Evolutionary conservation across 768 basidiomycete species (phyloP), one percentile per base, ranked within the genome.

Genomic region (Pholiota molesta): DNA sequence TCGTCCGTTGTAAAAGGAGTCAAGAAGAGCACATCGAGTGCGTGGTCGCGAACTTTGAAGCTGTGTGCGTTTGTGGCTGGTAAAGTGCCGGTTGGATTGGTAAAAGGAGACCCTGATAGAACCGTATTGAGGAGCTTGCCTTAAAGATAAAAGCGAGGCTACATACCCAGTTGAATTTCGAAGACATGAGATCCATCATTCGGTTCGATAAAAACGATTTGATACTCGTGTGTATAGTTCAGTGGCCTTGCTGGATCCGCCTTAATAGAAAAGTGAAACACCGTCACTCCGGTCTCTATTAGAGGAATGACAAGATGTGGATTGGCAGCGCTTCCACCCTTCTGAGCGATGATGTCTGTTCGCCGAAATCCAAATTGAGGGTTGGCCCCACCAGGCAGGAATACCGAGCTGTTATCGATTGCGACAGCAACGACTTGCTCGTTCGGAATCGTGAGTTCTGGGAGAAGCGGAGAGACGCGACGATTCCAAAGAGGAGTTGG

Each of bases 201-300:
- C 1, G 85, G 83, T 72, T 89, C 86, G 60, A 88, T 85, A 69
- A 83, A 87, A 14, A 88, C 83, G 54, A 83, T 76, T 66, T 88
- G 86, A 66, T 88, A 86, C 66, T 88, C 86, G 60, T 88, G 86
- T 9, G 64, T 77, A 64, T 78, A 79, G 66, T 86, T 86, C 66
- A 88, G 69, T 13, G 81, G 81, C 23, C 67, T 69, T n/a, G 51
- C 51, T 16, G 75, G 60, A 58, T 73, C 68, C 9, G 59, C 47
- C 52, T 68, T 73, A 60, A 87, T 75, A 10, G 82, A 83, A 55
- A 84, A 81, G 63, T 86, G 81, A 71, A 84, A 86, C 29, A 75
- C 78, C 13, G 68, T 69, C 29, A 74, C 76, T 33, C 78, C 80
- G 7, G 68, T 72, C 63, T 86, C 82, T 63, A 83, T 75, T 19